These are phyloP conservation scores for Thuidium tamariscinum DNA, from an alignment of 225 moss, liverwort and hornwort species.

Conservation along the genomic window DNA sequence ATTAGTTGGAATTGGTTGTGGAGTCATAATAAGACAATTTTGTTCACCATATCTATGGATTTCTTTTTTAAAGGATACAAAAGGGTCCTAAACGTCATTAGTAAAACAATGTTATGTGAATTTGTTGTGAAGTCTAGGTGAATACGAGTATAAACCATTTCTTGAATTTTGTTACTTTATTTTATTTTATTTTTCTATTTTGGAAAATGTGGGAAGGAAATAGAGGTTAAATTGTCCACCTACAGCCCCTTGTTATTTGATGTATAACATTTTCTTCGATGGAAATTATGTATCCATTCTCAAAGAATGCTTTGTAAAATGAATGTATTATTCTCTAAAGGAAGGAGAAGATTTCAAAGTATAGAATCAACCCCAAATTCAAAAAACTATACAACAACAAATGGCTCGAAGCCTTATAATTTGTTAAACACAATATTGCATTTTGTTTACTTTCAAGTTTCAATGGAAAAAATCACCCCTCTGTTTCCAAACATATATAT, in stretches of 20 bases:
- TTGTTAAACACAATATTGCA: too few relatives aligned
- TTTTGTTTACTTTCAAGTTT: too few relatives aligned
- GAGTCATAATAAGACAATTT: neutral
- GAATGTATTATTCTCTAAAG: fast-evolving
- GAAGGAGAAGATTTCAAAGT: neutral
- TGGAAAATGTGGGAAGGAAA: neutral
- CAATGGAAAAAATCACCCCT: too few relatives aligned
- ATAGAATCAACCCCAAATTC: neutral
- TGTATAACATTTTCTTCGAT: neutral
- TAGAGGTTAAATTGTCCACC: neutral
- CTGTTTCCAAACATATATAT: too few relatives aligned
- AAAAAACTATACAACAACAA: neutral
- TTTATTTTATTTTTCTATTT: neutral
- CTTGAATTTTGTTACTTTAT: neutral
- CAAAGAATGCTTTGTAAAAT: neutral
- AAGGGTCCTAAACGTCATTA: too few relatives aligned
- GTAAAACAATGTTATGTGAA: neutral
- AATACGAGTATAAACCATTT: neutral
- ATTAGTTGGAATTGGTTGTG: neutral
- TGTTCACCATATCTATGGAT: neutral
- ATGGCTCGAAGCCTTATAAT: neutral
- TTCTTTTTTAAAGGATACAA: too few relatives aligned
- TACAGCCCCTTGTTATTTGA: fast-evolving
- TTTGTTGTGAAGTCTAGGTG: fast-evolving
- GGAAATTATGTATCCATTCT: neutral